Evolutionary conservation across 2,329 filamentous ascomycete genomes (phyloP).

Genomic region (Alternaria ethzedia): DNA sequence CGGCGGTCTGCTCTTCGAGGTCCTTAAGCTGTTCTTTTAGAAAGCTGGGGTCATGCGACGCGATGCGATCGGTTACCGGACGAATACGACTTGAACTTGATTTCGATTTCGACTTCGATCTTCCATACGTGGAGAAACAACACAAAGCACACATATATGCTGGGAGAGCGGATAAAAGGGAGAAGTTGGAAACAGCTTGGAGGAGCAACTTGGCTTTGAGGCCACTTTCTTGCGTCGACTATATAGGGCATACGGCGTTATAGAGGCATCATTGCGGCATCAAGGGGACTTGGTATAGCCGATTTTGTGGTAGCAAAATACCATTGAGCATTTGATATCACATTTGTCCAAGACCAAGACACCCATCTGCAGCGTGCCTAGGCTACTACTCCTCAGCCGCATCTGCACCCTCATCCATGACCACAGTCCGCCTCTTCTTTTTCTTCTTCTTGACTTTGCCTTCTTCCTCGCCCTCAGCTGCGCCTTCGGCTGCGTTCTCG

Average conservation of each 20-base stretch:
- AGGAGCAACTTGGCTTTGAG: not conserved
- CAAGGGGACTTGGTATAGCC: not conserved
- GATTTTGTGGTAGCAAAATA: constrained; percentile 2
- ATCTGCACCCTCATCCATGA: constrained; percentile 35
- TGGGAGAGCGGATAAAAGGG: not conserved
- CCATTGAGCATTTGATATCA: not conserved
- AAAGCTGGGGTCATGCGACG: not conserved
- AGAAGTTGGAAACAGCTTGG: not conserved
- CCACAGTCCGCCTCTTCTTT: constrained; percentile 48
- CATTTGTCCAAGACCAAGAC: not conserved
- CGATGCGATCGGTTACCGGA: not conserved
- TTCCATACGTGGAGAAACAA: fast-evolving
- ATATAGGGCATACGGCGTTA: constrained; percentile 9
- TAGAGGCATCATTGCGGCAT: not conserved
- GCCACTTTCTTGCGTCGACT: constrained; percentile 1
- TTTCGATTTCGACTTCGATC: not conserved
- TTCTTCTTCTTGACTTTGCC: constrained; percentile 51
- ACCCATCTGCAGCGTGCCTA: not conserved
- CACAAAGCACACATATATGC: not conserved
- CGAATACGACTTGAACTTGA: not conserved
- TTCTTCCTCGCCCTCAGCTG: constrained; percentile 35
- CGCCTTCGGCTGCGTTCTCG: constrained; percentile 16
- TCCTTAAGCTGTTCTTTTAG: constrained; percentile 57
- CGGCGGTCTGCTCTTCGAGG: constrained; percentile 66
- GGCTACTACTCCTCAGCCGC: constrained; percentile 13